phyloP scores from a whole-genome alignment of 371 early-diverging fungal species.

The Umbelopsis sp. region DNA sequence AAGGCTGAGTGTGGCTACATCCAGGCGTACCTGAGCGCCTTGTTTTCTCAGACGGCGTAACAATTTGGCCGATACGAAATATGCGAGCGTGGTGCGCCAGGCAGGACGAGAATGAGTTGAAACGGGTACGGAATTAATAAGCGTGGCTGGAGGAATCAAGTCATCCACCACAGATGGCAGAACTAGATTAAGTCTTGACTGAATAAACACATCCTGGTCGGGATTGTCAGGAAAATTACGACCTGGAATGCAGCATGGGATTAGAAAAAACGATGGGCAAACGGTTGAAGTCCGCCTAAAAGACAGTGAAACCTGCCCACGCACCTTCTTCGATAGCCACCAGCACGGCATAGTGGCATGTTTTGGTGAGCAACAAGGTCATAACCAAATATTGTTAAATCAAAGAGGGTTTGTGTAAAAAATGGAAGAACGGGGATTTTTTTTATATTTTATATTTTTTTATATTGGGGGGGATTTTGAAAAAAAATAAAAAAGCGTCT shows the following conservation, averaged over 20 bases:
- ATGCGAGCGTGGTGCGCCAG: constrained; percentile 45
- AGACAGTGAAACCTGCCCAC: constrained; percentile 11
- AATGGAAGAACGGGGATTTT: not conserved
- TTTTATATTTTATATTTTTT: constrained; percentile 2
- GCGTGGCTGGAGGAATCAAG: constrained; percentile 47
- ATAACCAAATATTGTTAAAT: constrained; percentile 21
- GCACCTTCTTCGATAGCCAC: constrained; percentile 42
- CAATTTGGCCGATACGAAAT: constrained; percentile 42
- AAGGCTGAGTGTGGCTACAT: constrained; percentile 25
- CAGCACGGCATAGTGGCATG: constrained; percentile 53
- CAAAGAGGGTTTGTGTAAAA: not conserved
- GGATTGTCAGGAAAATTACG: constrained; percentile 28
- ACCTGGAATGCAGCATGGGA: constrained; percentile 24
- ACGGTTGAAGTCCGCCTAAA: constrained; percentile 13
- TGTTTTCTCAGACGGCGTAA: constrained; percentile 31
- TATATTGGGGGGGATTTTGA: not conserved
- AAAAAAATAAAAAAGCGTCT: not conserved
- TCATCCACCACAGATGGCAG: constrained; percentile 42
- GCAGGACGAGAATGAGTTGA: constrained; percentile 25
- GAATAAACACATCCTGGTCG: constrained; percentile 42
- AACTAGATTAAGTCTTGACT: constrained; percentile 35
- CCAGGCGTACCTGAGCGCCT: constrained; percentile 31
- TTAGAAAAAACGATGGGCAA: not conserved
- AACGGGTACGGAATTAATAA: constrained; percentile 37
- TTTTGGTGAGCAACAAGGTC: constrained; percentile 48